These are phyloP conservation scores for Tephrocybe sp. DNA, from an alignment of 768 basidiomycete genomes.

Conservation along the genomic window DNA sequence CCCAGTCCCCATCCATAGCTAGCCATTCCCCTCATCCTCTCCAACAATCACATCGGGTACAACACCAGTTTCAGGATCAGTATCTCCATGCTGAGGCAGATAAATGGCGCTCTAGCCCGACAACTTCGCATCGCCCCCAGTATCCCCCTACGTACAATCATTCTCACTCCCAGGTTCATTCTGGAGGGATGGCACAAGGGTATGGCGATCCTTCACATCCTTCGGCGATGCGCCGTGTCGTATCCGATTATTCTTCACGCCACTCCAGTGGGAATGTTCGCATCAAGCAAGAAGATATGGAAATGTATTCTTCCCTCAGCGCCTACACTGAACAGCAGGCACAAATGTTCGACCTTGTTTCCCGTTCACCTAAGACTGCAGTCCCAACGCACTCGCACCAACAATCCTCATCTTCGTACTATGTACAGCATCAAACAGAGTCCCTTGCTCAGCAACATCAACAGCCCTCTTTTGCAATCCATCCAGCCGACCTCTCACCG, in stretches of 20 bases:
- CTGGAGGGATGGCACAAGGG: background rate
- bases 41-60: slow-evolving; percentile 10
- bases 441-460: background rate
- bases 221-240: slow-evolving; percentile 2
- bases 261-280: background rate
- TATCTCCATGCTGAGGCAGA: slow-evolving; percentile 25
- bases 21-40: slow-evolving; percentile 8
- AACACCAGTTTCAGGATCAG: slow-evolving; percentile 7
- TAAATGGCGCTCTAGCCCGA: slow-evolving; percentile 21
- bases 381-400: slow-evolving; percentile 3
- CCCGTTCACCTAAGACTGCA: background rate
- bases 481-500: slow-evolving; percentile 9
- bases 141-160: slow-evolving; percentile 8
- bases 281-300: slow-evolving; percentile 13
- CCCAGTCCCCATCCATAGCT: slow-evolving; percentile 14
- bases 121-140: slow-evolving; percentile 12
- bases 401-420: slow-evolving; percentile 7
- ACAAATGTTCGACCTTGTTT: slow-evolving; percentile 17
- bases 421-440: slow-evolving; percentile 3
- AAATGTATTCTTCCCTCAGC: slow-evolving; percentile 5
- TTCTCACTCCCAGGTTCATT: slow-evolving; percentile 9
- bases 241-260: slow-evolving; percentile 4
- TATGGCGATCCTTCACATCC: slow-evolving; percentile 6
- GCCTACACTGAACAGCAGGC: slow-evolving; percentile 5
- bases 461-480: slow-evolving; percentile 4